Evolutionary conservation across 208 protist genomes (phyloP).

Genomic region (Wallacemonas sp.): DNA sequence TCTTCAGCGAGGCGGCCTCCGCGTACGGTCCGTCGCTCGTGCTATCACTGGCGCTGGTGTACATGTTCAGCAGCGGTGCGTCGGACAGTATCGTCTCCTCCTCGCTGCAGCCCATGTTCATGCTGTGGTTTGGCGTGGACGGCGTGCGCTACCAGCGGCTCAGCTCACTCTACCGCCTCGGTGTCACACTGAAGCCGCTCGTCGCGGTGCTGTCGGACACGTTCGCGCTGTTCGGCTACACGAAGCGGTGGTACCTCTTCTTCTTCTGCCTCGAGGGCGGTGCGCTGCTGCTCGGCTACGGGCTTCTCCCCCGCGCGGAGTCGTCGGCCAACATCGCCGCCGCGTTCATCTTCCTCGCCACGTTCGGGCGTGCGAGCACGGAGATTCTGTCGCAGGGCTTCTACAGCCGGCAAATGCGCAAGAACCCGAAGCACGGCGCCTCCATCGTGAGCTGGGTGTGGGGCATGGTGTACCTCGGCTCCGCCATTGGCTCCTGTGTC

Average conservation of each 20-base stretch:
- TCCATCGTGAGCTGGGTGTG: slow-evolving; percentile 43
- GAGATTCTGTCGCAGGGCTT: slow-evolving; percentile 45
- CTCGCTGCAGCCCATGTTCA: slow-evolving; percentile 24
- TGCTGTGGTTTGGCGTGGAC: slow-evolving; percentile 23
- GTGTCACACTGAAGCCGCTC: slow-evolving; percentile 32
- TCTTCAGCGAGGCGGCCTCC: slow-evolving; percentile 22
- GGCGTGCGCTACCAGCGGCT: slow-evolving; percentile 32
- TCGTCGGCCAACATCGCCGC: slow-evolving; percentile 22
- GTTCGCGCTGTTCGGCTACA: slow-evolving; percentile 35
- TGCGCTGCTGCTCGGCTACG: slow-evolving; percentile 20
- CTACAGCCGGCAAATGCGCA: slow-evolving; percentile 38
- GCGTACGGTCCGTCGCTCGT: slow-evolving; percentile 26
- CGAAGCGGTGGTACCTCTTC: slow-evolving; percentile 38
- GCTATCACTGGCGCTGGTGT: slow-evolving; percentile 30
- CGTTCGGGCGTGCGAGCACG: slow-evolving; percentile 27
- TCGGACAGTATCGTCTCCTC: slow-evolving; percentile 23
- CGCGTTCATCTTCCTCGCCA: slow-evolving; percentile 33
- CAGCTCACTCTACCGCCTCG: slow-evolving; percentile 21
- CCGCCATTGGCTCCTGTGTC: slow-evolving; percentile 23
- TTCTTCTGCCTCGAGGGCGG: slow-evolving; percentile 24
- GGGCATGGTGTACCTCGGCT: slow-evolving; percentile 29
- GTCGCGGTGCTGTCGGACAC: slow-evolving; percentile 33
- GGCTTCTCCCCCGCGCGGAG: slow-evolving; percentile 16
- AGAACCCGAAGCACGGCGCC: slow-evolving; percentile 22
- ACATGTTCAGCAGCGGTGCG: slow-evolving; percentile 36